These are phyloP conservation scores for Mycosarcoma mackinlayi DNA, from an alignment of 1,284 basidiomycete genomes.

Conservation along the genomic window DNA sequence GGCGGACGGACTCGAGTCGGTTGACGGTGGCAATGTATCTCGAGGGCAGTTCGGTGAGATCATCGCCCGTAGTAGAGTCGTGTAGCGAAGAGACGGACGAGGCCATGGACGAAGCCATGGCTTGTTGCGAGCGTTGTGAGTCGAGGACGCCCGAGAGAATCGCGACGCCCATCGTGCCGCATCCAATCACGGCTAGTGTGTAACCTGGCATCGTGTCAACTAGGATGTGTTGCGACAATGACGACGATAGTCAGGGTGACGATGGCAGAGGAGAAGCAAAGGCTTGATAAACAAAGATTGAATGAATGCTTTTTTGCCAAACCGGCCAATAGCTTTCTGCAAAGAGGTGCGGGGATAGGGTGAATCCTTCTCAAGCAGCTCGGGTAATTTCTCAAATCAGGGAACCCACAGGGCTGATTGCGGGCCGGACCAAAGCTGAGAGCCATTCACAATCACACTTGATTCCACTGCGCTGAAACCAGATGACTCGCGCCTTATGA, in stretches of 20 bases:
- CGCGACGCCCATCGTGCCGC: constrained; percentile 98
- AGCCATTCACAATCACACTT: too few relatives aligned
- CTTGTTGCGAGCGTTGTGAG: constrained; percentile 55
- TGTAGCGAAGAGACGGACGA: constrained; percentile 33
- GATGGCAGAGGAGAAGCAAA: not conserved
- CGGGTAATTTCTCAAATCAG: too few relatives aligned
- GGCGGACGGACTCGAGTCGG: constrained; percentile 79
- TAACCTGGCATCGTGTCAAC: constrained; percentile 50
- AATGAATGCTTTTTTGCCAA: too few relatives aligned
- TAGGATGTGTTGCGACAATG: not conserved
- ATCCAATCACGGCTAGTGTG: constrained; percentile 70
- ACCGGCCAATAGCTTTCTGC: too few relatives aligned
- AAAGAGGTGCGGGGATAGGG: not conserved
- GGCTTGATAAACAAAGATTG: not conserved
- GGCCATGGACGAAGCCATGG: constrained; percentile 27
- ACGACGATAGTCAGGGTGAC: not conserved
- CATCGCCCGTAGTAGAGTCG: constrained; percentile 37
- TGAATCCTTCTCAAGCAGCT: constrained; percentile 19
- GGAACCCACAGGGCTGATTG: too few relatives aligned
- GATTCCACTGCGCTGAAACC: too few relatives aligned
- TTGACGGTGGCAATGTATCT: constrained; percentile 89
- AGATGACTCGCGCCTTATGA: too few relatives aligned
- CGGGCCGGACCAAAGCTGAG: too few relatives aligned
- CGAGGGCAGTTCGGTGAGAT: constrained; percentile 73
- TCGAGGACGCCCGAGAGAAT: constrained; percentile 87